phyloP scores from a whole-genome alignment of 495 filamentous ascomycete genomes.

The Margaritispora aquatica region DNA sequence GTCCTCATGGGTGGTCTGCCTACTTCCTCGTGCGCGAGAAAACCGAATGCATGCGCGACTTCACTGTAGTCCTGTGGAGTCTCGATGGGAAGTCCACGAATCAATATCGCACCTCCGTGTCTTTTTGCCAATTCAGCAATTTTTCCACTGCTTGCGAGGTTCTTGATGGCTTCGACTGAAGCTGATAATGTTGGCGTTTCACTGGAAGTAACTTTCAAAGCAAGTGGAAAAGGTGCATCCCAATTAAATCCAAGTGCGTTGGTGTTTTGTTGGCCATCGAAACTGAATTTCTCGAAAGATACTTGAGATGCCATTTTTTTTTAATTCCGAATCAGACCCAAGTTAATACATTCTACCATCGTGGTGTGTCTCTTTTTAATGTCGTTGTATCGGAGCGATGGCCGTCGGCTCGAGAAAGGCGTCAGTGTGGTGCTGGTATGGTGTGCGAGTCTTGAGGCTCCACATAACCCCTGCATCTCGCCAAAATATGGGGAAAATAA shows the following conservation, averaged over 20 bases:
- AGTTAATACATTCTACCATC: background rate
- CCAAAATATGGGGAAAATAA: background rate
- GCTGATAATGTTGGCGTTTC: background rate
- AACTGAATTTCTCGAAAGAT: background rate
- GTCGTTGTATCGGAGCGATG: background rate
- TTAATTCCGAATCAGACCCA: background rate
- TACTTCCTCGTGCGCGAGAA: background rate
- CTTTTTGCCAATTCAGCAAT: background rate
- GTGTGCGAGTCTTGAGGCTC: background rate
- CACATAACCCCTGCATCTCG: background rate
- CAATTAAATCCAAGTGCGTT: background rate
- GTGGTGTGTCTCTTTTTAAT: background rate
- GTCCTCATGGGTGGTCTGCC: background rate
- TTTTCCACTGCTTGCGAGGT: background rate
- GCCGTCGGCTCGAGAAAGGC: background rate
- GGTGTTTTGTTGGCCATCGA: background rate
- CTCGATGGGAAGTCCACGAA: background rate
- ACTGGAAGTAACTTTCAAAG: background rate
- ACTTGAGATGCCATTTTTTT: background rate
- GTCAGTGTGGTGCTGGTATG: background rate
- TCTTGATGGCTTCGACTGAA: background rate
- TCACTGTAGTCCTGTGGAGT: background rate
- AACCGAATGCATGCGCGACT: background rate
- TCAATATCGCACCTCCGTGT: background rate
- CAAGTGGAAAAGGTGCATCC: background rate